Percentiles rank a stretch among this genome's conserved stretches.
Evolutionary conservation across 345 rosid genomes (phyloP).

Genomic region (Aquilaria malaccensis): DNA sequence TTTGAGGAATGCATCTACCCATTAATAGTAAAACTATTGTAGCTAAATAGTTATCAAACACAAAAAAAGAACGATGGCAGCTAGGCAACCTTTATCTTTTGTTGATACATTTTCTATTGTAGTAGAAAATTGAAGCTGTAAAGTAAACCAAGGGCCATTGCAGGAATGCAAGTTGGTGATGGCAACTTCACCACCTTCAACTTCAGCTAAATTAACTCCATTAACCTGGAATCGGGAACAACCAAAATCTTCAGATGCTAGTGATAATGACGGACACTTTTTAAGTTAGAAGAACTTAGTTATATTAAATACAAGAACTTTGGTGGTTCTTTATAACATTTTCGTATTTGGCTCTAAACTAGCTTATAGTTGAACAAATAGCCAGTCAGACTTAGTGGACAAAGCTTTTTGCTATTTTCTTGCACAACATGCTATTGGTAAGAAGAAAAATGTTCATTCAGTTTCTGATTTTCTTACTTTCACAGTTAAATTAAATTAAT

Average conservation of each 20-base stretch:
- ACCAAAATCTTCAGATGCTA: background rate
- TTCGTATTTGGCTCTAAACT: no score
- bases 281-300: no score
- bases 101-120: constrained; percentile 8
- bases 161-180: constrained; percentile 56
- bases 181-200: constrained; percentile 55
- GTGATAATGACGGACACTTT: no score
- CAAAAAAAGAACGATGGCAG: constrained; percentile 1
- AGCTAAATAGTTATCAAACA: background rate
- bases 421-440: no score
- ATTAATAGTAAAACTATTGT: background rate
- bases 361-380: background rate
- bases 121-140: constrained; percentile 37
- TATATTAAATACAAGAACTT: no score
- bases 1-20: background rate
- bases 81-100: constrained; percentile 13
- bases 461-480: no score
- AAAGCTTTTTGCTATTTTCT: no score
- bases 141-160: constrained; percentile 48
- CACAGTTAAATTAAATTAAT: no score
- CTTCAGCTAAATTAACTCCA: constrained; percentile 57
- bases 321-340: no score
- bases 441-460: no score
- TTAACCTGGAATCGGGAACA: constrained; percentile 34
- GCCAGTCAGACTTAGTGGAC: background rate